A percentile compares a stretch with the other conserved stretches of the same genome.
These are phyloP conservation scores for Xerocomellus intermedius DNA, from an alignment of 768 basidiomycete genomes.

Conservation along the genomic window DNA sequence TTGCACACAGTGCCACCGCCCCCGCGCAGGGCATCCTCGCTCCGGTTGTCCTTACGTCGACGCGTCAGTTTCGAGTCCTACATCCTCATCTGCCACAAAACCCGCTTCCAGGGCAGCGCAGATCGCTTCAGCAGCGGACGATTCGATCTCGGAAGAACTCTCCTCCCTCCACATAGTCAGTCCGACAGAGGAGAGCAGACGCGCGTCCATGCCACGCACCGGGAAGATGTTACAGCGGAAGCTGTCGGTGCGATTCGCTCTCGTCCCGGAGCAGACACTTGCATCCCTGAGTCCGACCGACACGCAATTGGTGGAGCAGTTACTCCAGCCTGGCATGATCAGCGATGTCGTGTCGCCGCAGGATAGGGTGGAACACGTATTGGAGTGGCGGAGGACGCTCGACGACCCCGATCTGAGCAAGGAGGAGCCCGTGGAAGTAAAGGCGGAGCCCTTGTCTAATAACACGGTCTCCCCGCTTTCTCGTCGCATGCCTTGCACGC, in stretches of 20 bases:
- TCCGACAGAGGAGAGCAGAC: slow-evolving; percentile 18
- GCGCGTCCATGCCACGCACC: slow-evolving; percentile 2
- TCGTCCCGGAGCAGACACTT: slow-evolving; percentile 41
- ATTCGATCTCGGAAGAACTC: slow-evolving; percentile 41
- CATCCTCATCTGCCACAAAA: slow-evolving; percentile 15
- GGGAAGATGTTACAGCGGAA: slow-evolving; percentile 18
- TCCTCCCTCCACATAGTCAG: slow-evolving; percentile 45
- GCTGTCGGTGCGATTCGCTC: slow-evolving; percentile 32
- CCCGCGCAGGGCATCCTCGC: slow-evolving; percentile 58
- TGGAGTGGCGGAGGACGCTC: slow-evolving; percentile 34
- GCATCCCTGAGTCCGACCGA: slow-evolving; percentile 50
- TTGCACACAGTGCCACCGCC: slow-evolving; percentile 55
- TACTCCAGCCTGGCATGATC: slow-evolving; percentile 46
- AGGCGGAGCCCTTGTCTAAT: not conserved
- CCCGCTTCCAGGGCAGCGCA: not conserved
- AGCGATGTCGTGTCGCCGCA: slow-evolving; percentile 20
- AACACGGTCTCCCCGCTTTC: slow-evolving; percentile 16
- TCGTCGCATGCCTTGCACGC: slow-evolving; percentile 56
- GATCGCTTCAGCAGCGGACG: slow-evolving; percentile 11
- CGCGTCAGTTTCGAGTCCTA: slow-evolving; percentile 18
- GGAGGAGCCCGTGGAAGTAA: slow-evolving; percentile 30
- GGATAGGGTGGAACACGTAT: slow-evolving; percentile 29
- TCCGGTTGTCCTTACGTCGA: slow-evolving; percentile 55
- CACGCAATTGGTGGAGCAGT: slow-evolving; percentile 44
- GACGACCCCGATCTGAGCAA: slow-evolving; percentile 21